A percentile compares a stretch with the other conserved stretches of the same genome.
Evolutionary conservation across 148 eudicot genomes (phyloP).

Genomic region (Chenopodium suecicum): DNA sequence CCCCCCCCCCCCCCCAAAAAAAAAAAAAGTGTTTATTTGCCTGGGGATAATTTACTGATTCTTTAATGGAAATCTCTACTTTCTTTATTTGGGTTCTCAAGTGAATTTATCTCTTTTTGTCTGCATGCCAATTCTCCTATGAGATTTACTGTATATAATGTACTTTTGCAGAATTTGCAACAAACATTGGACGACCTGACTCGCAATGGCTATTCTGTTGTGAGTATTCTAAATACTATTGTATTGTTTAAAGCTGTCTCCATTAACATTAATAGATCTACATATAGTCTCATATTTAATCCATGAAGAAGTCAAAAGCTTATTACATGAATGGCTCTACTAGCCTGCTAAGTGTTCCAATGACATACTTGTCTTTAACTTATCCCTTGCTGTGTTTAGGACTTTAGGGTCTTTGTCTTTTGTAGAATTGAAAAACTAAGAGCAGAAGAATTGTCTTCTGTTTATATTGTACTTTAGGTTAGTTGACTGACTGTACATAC

Average conservation of each 20-base stretch:
- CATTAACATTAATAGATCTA: not conserved
- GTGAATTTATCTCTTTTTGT: not conserved
- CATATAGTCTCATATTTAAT: not conserved
- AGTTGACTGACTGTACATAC: not conserved
- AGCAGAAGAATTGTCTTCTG: not conserved
- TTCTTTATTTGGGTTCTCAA: not conserved
- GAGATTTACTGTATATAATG: not conserved
- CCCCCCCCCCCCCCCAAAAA: no score
- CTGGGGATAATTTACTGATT: not conserved
- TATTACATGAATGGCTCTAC: not conserved
- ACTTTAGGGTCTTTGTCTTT: not conserved
- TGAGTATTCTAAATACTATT: slow-evolving; percentile 46
- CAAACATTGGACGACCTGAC: slow-evolving; percentile 97
- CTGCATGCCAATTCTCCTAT: not conserved
- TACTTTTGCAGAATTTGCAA: slow-evolving; percentile 73
- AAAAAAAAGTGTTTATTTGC: not conserved
- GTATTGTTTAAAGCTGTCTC: not conserved
- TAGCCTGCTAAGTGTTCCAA: not conserved
- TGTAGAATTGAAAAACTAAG: not conserved
- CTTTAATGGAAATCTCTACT: not conserved
- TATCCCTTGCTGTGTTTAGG: not conserved
- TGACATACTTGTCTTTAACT: not conserved
- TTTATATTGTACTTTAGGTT: no score
- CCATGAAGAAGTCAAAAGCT: not conserved
- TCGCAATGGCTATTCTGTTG: slow-evolving; percentile 93